A percentile compares a stretch with the other conserved stretches of the same genome.
These are phyloP conservation scores for Teunomyces atbi DNA, from an alignment of 805 yeast genomes.

Conservation along the genomic window DNA sequence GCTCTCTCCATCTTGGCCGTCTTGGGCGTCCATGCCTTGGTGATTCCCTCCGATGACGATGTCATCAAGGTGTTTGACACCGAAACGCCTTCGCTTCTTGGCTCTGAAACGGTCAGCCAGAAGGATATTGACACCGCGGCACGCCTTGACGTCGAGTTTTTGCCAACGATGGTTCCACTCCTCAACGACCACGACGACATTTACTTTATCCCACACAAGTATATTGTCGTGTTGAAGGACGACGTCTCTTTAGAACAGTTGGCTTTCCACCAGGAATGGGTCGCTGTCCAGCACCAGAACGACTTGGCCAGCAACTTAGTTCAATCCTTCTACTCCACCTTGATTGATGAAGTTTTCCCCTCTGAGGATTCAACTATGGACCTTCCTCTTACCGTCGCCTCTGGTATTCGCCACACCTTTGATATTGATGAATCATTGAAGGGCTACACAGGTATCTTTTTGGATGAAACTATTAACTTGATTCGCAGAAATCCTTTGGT, in stretches of 20 bases:
- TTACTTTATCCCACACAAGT: slow-evolving; percentile 61
- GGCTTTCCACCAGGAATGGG: slow-evolving; percentile 66
- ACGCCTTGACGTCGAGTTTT: slow-evolving; percentile 12
- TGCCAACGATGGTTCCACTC: slow-evolving; percentile 25
- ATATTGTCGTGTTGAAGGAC: slow-evolving; percentile 82
- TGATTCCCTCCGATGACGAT: slow-evolving; percentile 23
- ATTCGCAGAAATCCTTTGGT: slow-evolving; percentile 66
- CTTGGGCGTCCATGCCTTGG: slow-evolving; percentile 37
- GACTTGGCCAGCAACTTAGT: slow-evolving; percentile 33
- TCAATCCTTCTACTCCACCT: slow-evolving; percentile 34
- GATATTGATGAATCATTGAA: slow-evolving; percentile 53
- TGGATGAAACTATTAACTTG: slow-evolving; percentile 68
- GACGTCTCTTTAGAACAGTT: slow-evolving; percentile 52
- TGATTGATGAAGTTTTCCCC: slow-evolving; percentile 21
- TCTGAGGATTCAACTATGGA: slow-evolving; percentile 23
- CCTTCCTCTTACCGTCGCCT: too few relatives aligned
- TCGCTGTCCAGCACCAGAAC: slow-evolving; percentile 51
- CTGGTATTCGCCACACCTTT: slow-evolving; percentile 36
- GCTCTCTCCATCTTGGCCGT: slow-evolving; percentile 43
- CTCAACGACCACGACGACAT: slow-evolving; percentile 45
- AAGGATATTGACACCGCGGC: slow-evolving; percentile 1
- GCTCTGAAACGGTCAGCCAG: neutral
- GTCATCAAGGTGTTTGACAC: slow-evolving; percentile 22
- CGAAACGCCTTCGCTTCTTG: neutral
- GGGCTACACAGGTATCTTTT: slow-evolving; percentile 88